Percentiles rank a stretch among this genome's conserved stretches.
Evolutionary conservation across 2,329 filamentous ascomycete genomes (phyloP).

Genomic region (Fusarium sp.): DNA sequence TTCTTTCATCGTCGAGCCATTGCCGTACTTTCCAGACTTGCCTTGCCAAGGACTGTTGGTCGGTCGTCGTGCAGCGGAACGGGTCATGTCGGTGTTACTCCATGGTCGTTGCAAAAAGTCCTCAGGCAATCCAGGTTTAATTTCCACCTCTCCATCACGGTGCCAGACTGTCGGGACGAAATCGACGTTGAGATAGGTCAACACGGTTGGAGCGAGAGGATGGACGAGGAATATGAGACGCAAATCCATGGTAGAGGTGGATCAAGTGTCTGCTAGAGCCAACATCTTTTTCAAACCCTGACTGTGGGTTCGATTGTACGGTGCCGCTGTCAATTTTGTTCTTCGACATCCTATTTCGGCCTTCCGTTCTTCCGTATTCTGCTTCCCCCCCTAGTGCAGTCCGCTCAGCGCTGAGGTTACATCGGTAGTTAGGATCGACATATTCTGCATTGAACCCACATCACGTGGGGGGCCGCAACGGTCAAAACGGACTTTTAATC

Average conservation of each 20-base stretch:
- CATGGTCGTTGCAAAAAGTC: background rate
- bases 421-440: too few relatives aligned
- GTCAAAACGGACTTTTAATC: too few relatives aligned
- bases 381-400: too few relatives aligned
- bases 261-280: background rate
- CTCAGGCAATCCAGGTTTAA: background rate
- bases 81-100: background rate
- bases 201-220: too few relatives aligned
- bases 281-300: background rate
- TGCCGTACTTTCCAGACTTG: background rate
- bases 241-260: background rate
- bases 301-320: too few relatives aligned
- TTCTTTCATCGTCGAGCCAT: background rate
- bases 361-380: too few relatives aligned
- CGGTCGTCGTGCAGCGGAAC: background rate
- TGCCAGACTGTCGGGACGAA: background rate
- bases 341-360: too few relatives aligned
- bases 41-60: background rate
- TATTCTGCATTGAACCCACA: too few relatives aligned
- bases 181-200: too few relatives aligned
- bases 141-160: background rate
- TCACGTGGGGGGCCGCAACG: too few relatives aligned
- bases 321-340: too few relatives aligned
- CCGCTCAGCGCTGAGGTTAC: too few relatives aligned
- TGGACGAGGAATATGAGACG: background rate